phyloP scores from a whole-genome alignment of 768 basidiomycete genomes.

The Rhizopogon vinicolor region DNA sequence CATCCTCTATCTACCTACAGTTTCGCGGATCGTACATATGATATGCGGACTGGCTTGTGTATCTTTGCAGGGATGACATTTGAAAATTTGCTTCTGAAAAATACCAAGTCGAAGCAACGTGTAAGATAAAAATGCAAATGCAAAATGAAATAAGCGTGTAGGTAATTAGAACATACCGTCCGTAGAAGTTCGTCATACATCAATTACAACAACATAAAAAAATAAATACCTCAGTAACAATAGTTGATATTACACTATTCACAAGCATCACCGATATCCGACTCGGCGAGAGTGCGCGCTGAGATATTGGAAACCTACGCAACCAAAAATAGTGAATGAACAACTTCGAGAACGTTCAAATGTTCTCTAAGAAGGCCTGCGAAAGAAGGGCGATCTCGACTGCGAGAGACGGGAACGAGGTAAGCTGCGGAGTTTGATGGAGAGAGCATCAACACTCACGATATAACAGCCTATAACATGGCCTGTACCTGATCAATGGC shows the following conservation, averaged over 20 bases:
- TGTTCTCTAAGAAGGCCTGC: neutral
- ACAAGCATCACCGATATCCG: conserved; percentile 4
- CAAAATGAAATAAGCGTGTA: no score
- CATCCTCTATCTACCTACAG: neutral
- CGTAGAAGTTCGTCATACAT: neutral
- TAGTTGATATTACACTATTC: conserved; percentile 4
- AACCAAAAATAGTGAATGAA: conserved; percentile 3
- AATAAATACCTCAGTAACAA: neutral
- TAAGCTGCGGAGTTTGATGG: conserved; percentile 4
- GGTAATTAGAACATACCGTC: neutral
- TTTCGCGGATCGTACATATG: neutral
- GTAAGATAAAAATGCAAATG: neutral
- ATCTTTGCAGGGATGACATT: neutral
- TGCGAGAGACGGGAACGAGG: neutral
- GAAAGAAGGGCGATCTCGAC: conserved; percentile 5
- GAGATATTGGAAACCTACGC: neutral
- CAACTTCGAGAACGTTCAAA: neutral
- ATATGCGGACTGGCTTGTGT: no score
- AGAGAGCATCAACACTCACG: conserved; percentile 6
- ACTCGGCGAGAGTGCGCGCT: neutral
- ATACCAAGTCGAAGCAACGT: no score
- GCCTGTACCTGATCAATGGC: conserved; percentile 36
- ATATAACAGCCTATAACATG: conserved; percentile 30
- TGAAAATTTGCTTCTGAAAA: neutral
- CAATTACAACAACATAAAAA: neutral